A percentile compares a stretch with the other conserved stretches of the same genome.
These are phyloP conservation scores for Xylaria bambusicola DNA, from an alignment of 495 filamentous ascomycete genomes.

Conservation along the genomic window DNA sequence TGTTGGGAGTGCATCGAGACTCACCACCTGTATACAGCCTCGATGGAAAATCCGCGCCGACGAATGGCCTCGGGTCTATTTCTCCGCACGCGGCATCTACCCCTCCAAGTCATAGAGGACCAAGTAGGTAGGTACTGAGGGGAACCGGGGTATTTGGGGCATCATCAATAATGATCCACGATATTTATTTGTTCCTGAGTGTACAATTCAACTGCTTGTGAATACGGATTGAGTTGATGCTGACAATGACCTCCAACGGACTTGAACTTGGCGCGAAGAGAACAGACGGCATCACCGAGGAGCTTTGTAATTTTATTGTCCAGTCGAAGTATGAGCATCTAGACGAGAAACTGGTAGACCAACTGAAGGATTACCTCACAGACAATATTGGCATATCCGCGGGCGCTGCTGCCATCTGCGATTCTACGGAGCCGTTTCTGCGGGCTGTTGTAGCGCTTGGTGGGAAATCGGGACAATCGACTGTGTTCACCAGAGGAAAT, in stretches of 20 bases:
- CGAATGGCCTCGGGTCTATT: no score
- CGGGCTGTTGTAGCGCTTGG: conserved; percentile 14
- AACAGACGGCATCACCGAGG: conserved; percentile 4
- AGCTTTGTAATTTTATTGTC: conserved; percentile 11
- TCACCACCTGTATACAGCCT: no score
- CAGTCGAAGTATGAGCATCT: conserved; percentile 7
- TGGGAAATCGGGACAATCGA: conserved; percentile 12
- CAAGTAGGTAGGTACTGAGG: no score
- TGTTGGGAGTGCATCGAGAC: no score
- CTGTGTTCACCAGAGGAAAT: conserved; percentile 19
- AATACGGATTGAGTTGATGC: no score
- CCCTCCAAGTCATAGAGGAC: no score
- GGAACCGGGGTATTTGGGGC: no score
- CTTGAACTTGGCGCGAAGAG: neutral
- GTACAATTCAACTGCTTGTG: no score
- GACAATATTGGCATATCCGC: conserved; percentile 15
- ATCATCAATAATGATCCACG: no score
- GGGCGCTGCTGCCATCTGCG: conserved; percentile 8
- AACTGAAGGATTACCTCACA: conserved; percentile 18
- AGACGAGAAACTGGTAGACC: conserved; percentile 1
- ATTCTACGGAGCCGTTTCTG: conserved; percentile 18
- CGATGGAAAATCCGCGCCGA: no score
- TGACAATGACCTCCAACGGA: neutral
- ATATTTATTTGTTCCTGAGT: no score
- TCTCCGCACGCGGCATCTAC: no score